These are phyloP conservation scores for Suillus subluteus DNA, from an alignment of 768 basidiomycete genomes.

Conservation along the genomic window DNA sequence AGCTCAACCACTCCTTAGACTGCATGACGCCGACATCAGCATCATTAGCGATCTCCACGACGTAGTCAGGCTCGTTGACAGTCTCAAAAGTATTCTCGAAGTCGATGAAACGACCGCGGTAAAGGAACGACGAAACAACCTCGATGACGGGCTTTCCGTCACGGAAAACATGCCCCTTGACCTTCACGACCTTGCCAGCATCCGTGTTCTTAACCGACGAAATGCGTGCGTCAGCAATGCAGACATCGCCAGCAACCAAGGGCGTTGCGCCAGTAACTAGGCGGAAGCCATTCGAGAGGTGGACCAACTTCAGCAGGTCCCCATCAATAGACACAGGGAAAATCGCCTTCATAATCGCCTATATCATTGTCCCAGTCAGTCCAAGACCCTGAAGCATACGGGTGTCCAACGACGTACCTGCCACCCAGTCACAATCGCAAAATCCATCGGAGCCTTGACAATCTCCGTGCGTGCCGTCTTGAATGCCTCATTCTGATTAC, in stretches of 20 bases:
- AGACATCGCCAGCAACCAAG: slow-evolving; percentile 84
- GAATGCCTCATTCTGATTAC: slow-evolving; percentile 91
- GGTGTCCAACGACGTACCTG: slow-evolving; percentile 60
- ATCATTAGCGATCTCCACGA: slow-evolving; percentile 73
- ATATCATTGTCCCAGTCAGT: slow-evolving; percentile 13
- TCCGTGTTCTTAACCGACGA: slow-evolving; percentile 88
- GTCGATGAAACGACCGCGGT: slow-evolving; percentile 93
- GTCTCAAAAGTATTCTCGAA: slow-evolving; percentile 97
- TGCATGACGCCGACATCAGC: slow-evolving; percentile 88
- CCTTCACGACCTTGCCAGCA: slow-evolving; percentile 91
- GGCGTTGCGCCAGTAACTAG: slow-evolving; percentile 78
- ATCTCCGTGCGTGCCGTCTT: slow-evolving; percentile 69
- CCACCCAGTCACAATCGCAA: slow-evolving; percentile 98
- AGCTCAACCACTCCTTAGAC: slow-evolving; percentile 98
- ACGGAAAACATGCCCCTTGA: slow-evolving; percentile 82
- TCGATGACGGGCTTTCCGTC: slow-evolving; percentile 84
- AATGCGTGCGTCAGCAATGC: slow-evolving; percentile 87
- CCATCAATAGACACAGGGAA: slow-evolving; percentile 93
- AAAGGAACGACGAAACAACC: slow-evolving; percentile 94
- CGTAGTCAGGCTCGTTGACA: slow-evolving; percentile 86
- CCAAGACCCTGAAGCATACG: background rate
- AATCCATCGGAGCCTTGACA: slow-evolving; percentile 96
- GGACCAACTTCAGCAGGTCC: slow-evolving; percentile 93
- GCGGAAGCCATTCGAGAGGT: slow-evolving; percentile 96
- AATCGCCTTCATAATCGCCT: slow-evolving; percentile 99